These are phyloP conservation scores for Xerocomellus chrysenteron DNA, from an alignment of 768 basidiomycete species.

Conservation along the genomic window DNA sequence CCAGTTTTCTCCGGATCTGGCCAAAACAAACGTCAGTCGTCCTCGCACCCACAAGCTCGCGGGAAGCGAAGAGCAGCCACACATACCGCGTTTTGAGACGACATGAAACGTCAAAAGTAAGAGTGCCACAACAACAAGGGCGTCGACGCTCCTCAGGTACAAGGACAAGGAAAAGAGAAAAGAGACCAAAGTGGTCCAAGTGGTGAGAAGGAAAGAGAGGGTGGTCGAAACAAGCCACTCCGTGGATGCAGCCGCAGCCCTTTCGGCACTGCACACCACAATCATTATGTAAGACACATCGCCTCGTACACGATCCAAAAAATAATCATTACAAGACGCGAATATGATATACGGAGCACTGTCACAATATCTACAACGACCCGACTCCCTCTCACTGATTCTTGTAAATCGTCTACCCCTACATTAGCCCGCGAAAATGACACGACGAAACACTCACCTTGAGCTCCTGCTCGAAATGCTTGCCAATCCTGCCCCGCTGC, in stretches of 20 bases:
- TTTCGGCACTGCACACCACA: conserved; percentile 28
- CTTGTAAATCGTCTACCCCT: conserved; percentile 33
- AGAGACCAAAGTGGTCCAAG: neutral
- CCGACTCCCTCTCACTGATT: conserved; percentile 21
- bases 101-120: conserved; percentile 25
- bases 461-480: conserved; percentile 62
- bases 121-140: neutral
- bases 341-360: neutral
- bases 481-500: conserved; percentile 69
- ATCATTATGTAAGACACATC: conserved; percentile 26
- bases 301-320: conserved; percentile 2
- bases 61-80: conserved; percentile 1
- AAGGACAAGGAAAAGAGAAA: conserved; percentile 1
- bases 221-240: conserved; percentile 13
- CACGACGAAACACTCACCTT: conserved; percentile 38
- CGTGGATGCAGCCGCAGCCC: conserved; percentile 25
- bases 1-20: conserved; percentile 91
- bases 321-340: neutral
- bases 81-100: conserved; percentile 63
- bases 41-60: too few relatives aligned
- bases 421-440: neutral
- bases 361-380: too few relatives aligned
- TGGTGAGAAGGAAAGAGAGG: conserved; percentile 21
- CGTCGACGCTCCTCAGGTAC: conserved; percentile 1
- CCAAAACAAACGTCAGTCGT: neutral